phyloP scores from a whole-genome alignment of 2,329 filamentous ascomycete genomes.

The Aureobasidium sp. region DNA sequence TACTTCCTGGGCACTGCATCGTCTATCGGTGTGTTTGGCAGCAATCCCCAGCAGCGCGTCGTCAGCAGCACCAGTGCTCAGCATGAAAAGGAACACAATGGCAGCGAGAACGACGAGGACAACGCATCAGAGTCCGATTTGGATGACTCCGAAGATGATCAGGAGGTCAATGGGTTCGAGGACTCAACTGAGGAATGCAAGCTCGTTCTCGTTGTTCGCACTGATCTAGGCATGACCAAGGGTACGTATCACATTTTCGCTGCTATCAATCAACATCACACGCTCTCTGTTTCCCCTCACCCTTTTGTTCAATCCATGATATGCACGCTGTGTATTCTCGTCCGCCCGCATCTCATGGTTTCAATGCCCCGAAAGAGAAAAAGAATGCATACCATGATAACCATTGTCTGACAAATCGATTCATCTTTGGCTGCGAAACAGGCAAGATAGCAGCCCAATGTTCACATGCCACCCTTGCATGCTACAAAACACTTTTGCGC shows the following conservation, averaged over 20 bases:
- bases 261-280: slow-evolving; percentile 6
- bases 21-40: slow-evolving; percentile 60
- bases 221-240: slow-evolving; percentile 95
- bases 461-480: slow-evolving; percentile 91
- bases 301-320: background rate
- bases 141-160: slow-evolving; percentile 31
- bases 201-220: slow-evolving; percentile 82
- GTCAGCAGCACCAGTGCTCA: slow-evolving; percentile 15
- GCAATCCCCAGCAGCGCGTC: background rate
- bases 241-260: slow-evolving; percentile 45
- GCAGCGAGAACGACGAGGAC: slow-evolving; percentile 32
- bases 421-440: slow-evolving; percentile 28
- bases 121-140: slow-evolving; percentile 16
- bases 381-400: background rate
- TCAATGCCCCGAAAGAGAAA: background rate
- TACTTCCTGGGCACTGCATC: slow-evolving; percentile 62
- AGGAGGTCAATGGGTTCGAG: slow-evolving; percentile 38
- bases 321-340: background rate
- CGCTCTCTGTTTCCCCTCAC: background rate
- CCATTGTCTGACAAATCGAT: background rate
- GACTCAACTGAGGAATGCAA: slow-evolving; percentile 74
- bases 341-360: background rate
- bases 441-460: slow-evolving; percentile 97
- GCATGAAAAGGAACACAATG: slow-evolving; percentile 17
- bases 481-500: slow-evolving; percentile 74